Evolutionary conservation across 2,329 filamentous ascomycete genomes (phyloP).

Genomic region (Tolypocladium pustulatum): DNA sequence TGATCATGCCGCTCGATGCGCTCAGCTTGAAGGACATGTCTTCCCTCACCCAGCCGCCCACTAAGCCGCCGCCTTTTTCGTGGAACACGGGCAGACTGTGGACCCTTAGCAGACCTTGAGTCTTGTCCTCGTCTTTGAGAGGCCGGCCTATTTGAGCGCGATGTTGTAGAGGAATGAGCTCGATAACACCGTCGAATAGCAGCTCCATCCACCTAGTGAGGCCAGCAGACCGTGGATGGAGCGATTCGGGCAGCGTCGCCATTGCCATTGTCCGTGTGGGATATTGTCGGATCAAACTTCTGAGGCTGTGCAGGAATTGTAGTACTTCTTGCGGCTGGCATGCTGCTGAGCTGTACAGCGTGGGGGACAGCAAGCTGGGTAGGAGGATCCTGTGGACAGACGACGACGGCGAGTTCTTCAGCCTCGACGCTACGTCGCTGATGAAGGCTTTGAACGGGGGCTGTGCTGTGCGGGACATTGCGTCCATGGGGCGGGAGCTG

Average conservation of each 20-base stretch:
- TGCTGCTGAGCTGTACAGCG: constrained; percentile 61
- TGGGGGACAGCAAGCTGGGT: constrained; percentile 80
- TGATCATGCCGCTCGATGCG: constrained; percentile 65
- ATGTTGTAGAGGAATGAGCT: constrained; percentile 62
- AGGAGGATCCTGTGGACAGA: constrained; percentile 72
- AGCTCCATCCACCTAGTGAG: constrained; percentile 80
- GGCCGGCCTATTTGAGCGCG: constrained; percentile 41
- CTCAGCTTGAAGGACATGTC: constrained; percentile 88
- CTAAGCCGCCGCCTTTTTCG: constrained; percentile 74
- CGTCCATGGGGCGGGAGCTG: constrained; percentile 36
- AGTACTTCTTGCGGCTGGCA: constrained; percentile 64
- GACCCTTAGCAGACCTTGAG: constrained; percentile 76
- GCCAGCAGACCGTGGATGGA: constrained; percentile 67
- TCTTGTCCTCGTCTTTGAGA: constrained; percentile 53
- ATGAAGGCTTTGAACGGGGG: constrained; percentile 51
- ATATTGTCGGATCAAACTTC: constrained; percentile 62
- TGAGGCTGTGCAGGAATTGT: constrained; percentile 70
- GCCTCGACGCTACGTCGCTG: constrained; percentile 40
- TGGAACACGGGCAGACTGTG: constrained; percentile 77
- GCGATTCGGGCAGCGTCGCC: constrained; percentile 65
- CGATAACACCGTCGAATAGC: constrained; percentile 74
- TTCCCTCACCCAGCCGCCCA: constrained; percentile 59
- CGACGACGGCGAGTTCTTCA: constrained; percentile 45
- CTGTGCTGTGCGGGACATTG: constrained; percentile 11
- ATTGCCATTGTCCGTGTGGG: constrained; percentile 57